Base-by-base conservation (phyloP, 2,329 filamentous ascomycete genomes). In the Aspergillus proliferans region DNA sequence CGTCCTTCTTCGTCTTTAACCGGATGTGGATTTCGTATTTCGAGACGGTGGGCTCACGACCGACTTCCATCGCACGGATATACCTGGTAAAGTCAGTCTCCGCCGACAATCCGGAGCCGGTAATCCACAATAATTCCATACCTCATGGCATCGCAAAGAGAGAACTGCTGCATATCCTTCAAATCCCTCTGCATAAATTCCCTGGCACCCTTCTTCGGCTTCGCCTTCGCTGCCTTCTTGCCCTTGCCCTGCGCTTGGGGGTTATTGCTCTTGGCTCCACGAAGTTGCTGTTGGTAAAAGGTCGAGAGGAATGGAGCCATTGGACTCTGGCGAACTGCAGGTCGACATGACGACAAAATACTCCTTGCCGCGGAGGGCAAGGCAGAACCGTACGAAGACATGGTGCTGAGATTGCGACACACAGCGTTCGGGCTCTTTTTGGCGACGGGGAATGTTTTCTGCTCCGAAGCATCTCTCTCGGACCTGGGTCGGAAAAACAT, bases 61-160 rank as follows among this genome's bases (percentile, higher is more conserved):
- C 92, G 60, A 96, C 91, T 80, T 98, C 93, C 63, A 86, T 84
- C 43, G 93, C 92, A 62, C 89, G 88, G 57, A 98, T 82, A 67
- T 95, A 93, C 66, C 90, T 95, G 58, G 26, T 30, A 12, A 30
- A 30, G 26, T 30, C 1, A 26, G 50, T 56, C 44, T 55, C 50
- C 41, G 10, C 1, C 26, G 9, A 30, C 9, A 30, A 30, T 30
- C 26, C 26, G 26, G 26, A 30, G 18, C 19, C 18, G 38, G 19
- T 10, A 40, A 19, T 12, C 15, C 10, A 12, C 18, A 12, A 19
- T 40, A 6, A 49, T 34, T 46, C 28, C 43, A 45, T 65, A 73
- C 88, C 91, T 83, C 83, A 98, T 93, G 14, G 93, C 94, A 75
- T 98, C 93, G 58, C 88, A 86, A 28, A 98, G 77, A 1, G 89